Evolutionary conservation across 2,329 filamentous ascomycete genomes (phyloP).

Genomic region (Niveomyces coronatus): DNA sequence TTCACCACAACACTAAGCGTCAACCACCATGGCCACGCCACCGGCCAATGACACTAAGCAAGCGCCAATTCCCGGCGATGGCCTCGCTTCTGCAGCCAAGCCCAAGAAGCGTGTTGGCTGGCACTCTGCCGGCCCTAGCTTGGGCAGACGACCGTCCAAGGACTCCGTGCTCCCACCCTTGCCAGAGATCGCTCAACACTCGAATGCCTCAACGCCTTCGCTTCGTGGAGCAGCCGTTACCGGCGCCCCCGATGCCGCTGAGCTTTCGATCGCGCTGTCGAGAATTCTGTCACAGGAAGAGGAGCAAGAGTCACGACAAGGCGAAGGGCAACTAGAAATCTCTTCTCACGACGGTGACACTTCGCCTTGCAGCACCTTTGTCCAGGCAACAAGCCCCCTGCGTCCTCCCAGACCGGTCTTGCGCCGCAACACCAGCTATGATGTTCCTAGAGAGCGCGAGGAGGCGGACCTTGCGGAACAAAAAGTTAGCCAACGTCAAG

Average conservation of each 20-base stretch:
- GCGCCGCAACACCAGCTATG: slow-evolving; percentile 33
- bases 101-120: slow-evolving; percentile 33
- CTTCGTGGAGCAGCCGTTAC: slow-evolving; percentile 18
- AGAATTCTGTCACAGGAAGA: slow-evolving; percentile 26
- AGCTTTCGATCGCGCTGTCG: slow-evolving; percentile 28
- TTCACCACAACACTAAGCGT: slow-evolving; percentile 6
- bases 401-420: slow-evolving; percentile 21
- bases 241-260: slow-evolving; percentile 27
- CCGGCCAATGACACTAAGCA: neutral
- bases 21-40: slow-evolving; percentile 8
- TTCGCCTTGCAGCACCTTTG: neutral
- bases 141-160: slow-evolving; percentile 11
- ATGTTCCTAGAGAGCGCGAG: slow-evolving; percentile 29
- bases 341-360: neutral
- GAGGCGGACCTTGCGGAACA: slow-evolving; percentile 30
- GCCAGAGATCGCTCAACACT: slow-evolving; percentile 8
- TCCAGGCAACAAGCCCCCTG: slow-evolving; percentile 5
- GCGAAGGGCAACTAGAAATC: neutral
- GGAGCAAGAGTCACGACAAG: neutral
- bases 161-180: slow-evolving; percentile 6
- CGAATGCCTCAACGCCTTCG: slow-evolving; percentile 15
- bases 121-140: slow-evolving; percentile 21
- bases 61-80: slow-evolving; percentile 16
- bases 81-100: slow-evolving; percentile 21
- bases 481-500: slow-evolving; percentile 25